Conservation (phyloP, 2,329 filamentous ascomycete genomes). For the Monosporascus sp. region DNA sequence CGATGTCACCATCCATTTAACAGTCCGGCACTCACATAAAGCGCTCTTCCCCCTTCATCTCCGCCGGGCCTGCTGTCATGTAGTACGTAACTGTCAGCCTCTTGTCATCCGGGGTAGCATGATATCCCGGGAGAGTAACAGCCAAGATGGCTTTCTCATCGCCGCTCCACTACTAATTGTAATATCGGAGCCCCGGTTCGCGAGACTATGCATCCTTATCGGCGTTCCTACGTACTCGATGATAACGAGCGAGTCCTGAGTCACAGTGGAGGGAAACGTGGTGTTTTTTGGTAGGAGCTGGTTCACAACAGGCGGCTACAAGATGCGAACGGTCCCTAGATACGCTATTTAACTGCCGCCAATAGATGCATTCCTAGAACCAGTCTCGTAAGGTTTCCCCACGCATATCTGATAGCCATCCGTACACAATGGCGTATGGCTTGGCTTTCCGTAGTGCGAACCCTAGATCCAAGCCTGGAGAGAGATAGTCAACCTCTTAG, state of each 20-base stretch:
- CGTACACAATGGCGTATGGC: neutral
- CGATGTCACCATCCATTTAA: neutral
- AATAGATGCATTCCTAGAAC: neutral
- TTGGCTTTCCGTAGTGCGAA: neutral
- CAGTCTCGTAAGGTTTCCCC: neutral
- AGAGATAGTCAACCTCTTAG: neutral
- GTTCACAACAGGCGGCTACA: neutral
- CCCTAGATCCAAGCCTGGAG: neutral
- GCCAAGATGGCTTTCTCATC: neutral
- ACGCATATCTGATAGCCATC: neutral
- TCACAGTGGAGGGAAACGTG: neutral
- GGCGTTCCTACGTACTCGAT: neutral
- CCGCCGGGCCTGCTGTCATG: neutral
- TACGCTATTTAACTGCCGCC: neutral
- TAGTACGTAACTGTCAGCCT: neutral
- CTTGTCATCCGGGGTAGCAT: neutral
- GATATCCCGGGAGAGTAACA: neutral
- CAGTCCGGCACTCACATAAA: neutral
- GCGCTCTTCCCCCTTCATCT: neutral
- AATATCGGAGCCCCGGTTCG: neutral
- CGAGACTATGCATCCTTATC: neutral
- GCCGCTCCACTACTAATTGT: neutral
- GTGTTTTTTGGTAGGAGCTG: neutral
- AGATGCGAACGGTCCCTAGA: neutral
- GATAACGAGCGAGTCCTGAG: neutral